Base-by-base conservation (phyloP, 306 rosid genomes). In the Quercus gilva region DNA sequence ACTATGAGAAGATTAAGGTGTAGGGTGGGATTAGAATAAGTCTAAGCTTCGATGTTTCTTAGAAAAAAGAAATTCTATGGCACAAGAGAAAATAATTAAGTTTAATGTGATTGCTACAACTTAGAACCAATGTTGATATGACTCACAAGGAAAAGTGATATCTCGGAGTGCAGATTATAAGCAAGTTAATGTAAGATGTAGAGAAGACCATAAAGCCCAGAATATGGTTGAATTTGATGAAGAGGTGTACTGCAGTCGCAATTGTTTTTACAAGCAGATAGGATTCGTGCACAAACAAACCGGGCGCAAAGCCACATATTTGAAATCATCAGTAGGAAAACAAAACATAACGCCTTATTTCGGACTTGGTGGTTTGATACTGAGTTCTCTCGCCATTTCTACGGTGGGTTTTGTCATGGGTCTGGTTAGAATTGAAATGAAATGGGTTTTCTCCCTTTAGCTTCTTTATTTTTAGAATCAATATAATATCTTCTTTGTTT, bases 201-300 rank as follows among this genome's bases (percentile, higher is more conserved):
- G 83, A 88, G 84, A 87, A 83, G 87, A 95, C 99, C 98, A 86
- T 89, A 91, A 84, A 95, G 71, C 82, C 99, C 97, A 67, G 89
- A 81, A 87, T 95, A 91, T 53, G 98, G 98, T 26, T 37, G 97
- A 23, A 89, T 84, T 88, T 91, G 98, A 91, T 91, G 91, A 83
- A 91, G 90, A 81, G 98, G 98, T 84, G 85, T 91, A 29, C 87
- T 95, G 99, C 25, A 25, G 25, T 1, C 1, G 25, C 90, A 95
- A 77, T 90, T 82, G 98, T 95, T 83, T 95, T 95, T 67, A 95
- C 98, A 20, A 95, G 90, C 98, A 92, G 69, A 93, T 79, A 68
- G 98, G 98, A 84, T 93, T 90, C 53, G 99, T 95, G 84, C 92
- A 95, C 69, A 95, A 88, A 82, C 86, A 89, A 75, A 93, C 97